Evolutionary conservation across 2,329 filamentous ascomycete species (phyloP).

Genomic region (Cladosporium sp.): DNA sequence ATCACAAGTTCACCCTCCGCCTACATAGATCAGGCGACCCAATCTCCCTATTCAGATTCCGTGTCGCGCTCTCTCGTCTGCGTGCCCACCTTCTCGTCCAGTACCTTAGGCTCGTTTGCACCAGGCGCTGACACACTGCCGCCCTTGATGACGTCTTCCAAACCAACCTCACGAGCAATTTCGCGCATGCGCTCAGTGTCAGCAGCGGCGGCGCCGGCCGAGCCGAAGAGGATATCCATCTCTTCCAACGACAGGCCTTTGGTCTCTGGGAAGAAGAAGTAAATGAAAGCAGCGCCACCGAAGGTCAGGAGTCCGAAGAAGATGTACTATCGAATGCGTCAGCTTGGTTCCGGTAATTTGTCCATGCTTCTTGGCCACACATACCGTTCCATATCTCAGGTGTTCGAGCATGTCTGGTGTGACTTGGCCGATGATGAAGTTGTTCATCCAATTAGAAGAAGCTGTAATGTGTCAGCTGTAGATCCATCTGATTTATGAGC

Average conservation of each 20-base stretch:
- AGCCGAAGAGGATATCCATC: slow-evolving; percentile 35
- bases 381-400: slow-evolving; percentile 58
- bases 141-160: slow-evolving; percentile 42
- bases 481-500: not conserved
- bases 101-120: not conserved
- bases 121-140: slow-evolving; percentile 22
- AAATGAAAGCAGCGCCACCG: slow-evolving; percentile 58
- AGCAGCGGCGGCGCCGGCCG: slow-evolving; percentile 64
- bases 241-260: slow-evolving; percentile 53
- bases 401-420: slow-evolving; percentile 65
- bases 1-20: not conserved
- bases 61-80: slow-evolving; percentile 22
- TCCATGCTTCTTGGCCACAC: not conserved
- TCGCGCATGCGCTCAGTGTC: slow-evolving; percentile 71
- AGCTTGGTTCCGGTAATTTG: not conserved
- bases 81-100: slow-evolving; percentile 25
- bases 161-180: slow-evolving; percentile 69
- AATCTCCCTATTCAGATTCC: slow-evolving; percentile 3
- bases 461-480: slow-evolving; percentile 21
- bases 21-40: not conserved
- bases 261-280: slow-evolving; percentile 56
- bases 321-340: slow-evolving; percentile 52
- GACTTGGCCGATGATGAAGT: slow-evolving; percentile 65
- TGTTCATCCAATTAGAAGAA: slow-evolving; percentile 44
- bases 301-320: slow-evolving; percentile 67